Evolutionary conservation across 768 basidiomycete genomes (phyloP).

Genomic region (Lentinus brumalis): DNA sequence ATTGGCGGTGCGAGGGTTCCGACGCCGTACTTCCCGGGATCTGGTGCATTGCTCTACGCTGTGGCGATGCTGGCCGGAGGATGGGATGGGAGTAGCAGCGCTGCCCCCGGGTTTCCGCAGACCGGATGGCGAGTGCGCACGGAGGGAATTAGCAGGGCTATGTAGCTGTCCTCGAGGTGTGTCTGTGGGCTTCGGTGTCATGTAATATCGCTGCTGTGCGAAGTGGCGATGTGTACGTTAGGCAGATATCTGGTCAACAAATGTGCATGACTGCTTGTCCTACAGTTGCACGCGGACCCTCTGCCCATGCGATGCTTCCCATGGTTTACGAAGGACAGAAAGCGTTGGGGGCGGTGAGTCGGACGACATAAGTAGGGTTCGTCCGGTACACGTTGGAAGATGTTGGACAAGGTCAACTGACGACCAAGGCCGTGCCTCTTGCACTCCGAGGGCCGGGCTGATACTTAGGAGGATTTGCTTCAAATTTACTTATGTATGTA

Average conservation of each 20-base stretch:
- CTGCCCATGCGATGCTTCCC: background rate
- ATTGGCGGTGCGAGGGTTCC: constrained; percentile 55
- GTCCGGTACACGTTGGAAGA: constrained; percentile 7
- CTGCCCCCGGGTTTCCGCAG: constrained; percentile 44
- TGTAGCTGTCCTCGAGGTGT: constrained; percentile 25
- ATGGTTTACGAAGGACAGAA: background rate
- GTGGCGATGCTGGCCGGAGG: constrained; percentile 61
- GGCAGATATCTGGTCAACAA: background rate
- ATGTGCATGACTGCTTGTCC: background rate
- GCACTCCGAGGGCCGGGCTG: background rate
- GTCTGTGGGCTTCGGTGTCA: background rate
- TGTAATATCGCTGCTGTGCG: background rate
- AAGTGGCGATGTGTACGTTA: background rate
- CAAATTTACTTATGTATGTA: background rate
- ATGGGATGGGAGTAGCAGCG: constrained; percentile 49
- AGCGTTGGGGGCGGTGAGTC: constrained; percentile 7
- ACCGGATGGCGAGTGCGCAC: constrained; percentile 40
- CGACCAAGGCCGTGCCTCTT: constrained; percentile 11
- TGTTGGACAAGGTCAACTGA: constrained; percentile 1
- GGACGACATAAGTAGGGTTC: constrained; percentile 3
- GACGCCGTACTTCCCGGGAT: constrained; percentile 62
- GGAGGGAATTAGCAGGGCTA: constrained; percentile 39
- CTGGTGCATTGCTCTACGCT: constrained; percentile 52
- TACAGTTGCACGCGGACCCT: background rate
- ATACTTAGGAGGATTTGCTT: too few relatives aligned